These are phyloP conservation scores for Solanum rostratum DNA, from an alignment of 257 asterid genomes.

Conservation along the genomic window DNA sequence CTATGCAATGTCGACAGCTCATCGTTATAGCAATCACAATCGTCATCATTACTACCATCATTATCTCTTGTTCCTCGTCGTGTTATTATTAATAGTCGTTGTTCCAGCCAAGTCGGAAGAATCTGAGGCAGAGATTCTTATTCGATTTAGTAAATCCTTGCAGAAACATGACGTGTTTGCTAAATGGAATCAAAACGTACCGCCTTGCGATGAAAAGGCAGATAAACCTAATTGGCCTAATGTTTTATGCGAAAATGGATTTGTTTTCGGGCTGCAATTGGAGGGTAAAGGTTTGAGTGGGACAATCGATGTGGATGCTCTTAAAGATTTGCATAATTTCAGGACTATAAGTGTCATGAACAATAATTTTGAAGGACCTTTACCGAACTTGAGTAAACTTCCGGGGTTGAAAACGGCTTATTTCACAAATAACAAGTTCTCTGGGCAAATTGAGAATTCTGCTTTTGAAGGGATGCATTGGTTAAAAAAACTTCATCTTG, in stretches of 20 bases:
- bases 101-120: background rate
- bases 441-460: constrained; percentile 20
- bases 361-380: constrained; percentile 33
- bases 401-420: constrained; percentile 25
- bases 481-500: constrained; percentile 48
- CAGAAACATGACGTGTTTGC: constrained; percentile 8
- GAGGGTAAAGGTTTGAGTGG: constrained; percentile 43
- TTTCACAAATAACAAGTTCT: constrained; percentile 35
- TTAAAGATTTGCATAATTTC: constrained; percentile 15
- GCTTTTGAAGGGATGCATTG: constrained; percentile 31
- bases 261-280: constrained; percentile 34
- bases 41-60: background rate
- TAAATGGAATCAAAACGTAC: constrained; percentile 17
- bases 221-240: constrained; percentile 25
- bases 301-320: constrained; percentile 29
- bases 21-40: constrained; percentile 12
- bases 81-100: background rate
- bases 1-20: background rate
- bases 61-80: background rate
- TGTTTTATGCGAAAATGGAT: constrained; percentile 26
- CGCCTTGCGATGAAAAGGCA: constrained; percentile 26
- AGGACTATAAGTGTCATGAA: constrained; percentile 37
- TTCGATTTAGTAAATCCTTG: constrained; percentile 30
- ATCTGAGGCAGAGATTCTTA: constrained; percentile 13
- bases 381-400: constrained; percentile 27